phyloP scores from a whole-genome alignment of 805 yeast species.

The Wickerhamomyces xylosicus region DNA sequence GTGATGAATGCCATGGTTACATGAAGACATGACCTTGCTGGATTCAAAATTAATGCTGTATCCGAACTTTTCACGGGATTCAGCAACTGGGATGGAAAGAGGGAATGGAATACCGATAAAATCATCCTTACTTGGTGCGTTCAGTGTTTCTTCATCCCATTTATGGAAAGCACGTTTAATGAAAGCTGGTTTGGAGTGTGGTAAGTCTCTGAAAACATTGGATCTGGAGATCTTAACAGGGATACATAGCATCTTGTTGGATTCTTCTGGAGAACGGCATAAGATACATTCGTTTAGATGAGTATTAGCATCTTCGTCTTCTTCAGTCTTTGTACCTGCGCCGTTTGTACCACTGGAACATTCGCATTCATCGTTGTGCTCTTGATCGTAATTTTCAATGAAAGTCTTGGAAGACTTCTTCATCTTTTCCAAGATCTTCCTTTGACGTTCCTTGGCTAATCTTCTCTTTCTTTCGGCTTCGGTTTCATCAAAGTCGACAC shows the following conservation, averaged over 20 bases:
- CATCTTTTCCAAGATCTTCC: conserved; percentile 51
- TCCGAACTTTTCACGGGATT: neutral
- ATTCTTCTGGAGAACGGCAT: conserved; percentile 44
- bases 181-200: conserved; percentile 1
- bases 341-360: conserved; percentile 21
- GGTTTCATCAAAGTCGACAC: conserved; percentile 33
- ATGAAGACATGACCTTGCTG: conserved; percentile 33
- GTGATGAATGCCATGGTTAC: conserved; percentile 92
- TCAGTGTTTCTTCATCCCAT: conserved; percentile 16
- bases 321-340: conserved; percentile 3
- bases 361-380: conserved; percentile 22
- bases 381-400: conserved; percentile 40
- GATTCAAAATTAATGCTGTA: conserved; percentile 3
- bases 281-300: conserved; percentile 37
- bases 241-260: conserved; percentile 43
- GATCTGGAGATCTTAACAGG: conserved; percentile 39
- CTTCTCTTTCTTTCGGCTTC: conserved; percentile 45
- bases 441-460: conserved; percentile 52
- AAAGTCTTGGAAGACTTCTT: conserved; percentile 69
- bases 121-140: conserved; percentile 10
- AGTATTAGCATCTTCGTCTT: conserved; percentile 12
- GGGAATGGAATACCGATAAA: conserved; percentile 20
- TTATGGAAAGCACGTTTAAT: conserved; percentile 8
- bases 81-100: conserved; percentile 4
- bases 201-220: conserved; percentile 14